phyloP scores from a whole-genome alignment of 2,329 filamentous ascomycete species.

The Cladophialophora psammophila region DNA sequence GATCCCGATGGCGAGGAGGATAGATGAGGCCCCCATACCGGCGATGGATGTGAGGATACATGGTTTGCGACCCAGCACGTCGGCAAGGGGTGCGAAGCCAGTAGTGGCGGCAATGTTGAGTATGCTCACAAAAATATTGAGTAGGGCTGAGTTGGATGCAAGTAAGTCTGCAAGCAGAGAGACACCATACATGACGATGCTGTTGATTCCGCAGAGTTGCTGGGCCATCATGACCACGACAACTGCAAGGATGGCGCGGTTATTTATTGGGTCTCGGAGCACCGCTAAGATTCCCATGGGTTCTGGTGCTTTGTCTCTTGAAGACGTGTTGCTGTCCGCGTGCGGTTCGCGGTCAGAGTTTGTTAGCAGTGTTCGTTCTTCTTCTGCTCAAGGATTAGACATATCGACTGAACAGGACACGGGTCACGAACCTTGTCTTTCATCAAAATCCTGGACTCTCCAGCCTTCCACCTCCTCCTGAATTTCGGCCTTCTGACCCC shows the following conservation, averaged over 20 bases:
- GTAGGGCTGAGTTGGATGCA: conserved; percentile 77
- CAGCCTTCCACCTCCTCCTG: conserved; percentile 73
- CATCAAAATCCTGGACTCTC: conserved; percentile 52
- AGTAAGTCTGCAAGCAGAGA: conserved; percentile 83
- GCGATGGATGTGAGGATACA: conserved; percentile 82
- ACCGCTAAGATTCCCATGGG: conserved; percentile 66
- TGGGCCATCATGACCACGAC: conserved; percentile 92
- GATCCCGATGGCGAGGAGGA: conserved; percentile 82
- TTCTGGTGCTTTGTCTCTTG: conserved; percentile 27
- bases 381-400: conserved; percentile 51
- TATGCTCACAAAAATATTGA: conserved; percentile 86
- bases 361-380: conserved; percentile 74
- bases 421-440: conserved; percentile 24
- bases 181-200: conserved; percentile 99
- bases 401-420: conserved; percentile 11
- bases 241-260: conserved; percentile 77
- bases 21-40: conserved; percentile 81
- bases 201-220: conserved; percentile 86
- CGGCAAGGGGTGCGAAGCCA: conserved; percentile 81
- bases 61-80: conserved; percentile 80
- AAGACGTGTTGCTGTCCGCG: conserved; percentile 36
- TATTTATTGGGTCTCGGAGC: conserved; percentile 71
- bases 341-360: conserved; percentile 31
- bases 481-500: conserved; percentile 73
- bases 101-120: conserved; percentile 87